These are phyloP conservation scores for Chrysoporthe cubensis DNA, from an alignment of 2,329 filamentous ascomycete genomes.

Conservation along the genomic window DNA sequence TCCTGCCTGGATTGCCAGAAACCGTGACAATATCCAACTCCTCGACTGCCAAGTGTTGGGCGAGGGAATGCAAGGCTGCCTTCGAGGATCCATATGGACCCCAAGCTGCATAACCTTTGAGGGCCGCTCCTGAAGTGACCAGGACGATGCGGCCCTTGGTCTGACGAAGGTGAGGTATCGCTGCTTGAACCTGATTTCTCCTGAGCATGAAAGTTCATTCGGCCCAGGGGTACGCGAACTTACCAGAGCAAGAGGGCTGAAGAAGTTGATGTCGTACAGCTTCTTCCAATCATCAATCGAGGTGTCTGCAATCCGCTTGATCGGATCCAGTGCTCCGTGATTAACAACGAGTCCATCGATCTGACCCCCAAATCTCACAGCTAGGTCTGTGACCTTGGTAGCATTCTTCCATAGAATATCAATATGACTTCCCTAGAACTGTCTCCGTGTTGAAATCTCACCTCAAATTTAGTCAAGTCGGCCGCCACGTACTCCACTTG, in stretches of 20 bases:
- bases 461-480: slow-evolving; percentile 58
- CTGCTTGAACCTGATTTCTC: slow-evolving; percentile 64
- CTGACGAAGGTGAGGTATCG: slow-evolving; percentile 69
- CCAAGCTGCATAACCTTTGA: slow-evolving; percentile 71
- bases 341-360: slow-evolving; percentile 87
- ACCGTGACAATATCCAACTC: slow-evolving; percentile 77
- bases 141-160: slow-evolving; percentile 74
- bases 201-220: slow-evolving; percentile 17
- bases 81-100: slow-evolving; percentile 82
- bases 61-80: slow-evolving; percentile 81
- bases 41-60: slow-evolving; percentile 72
- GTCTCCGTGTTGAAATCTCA: slow-evolving; percentile 34
- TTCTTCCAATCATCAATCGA: slow-evolving; percentile 75
- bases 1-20: slow-evolving; percentile 75
- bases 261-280: slow-evolving; percentile 83
- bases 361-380: slow-evolving; percentile 68
- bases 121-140: slow-evolving; percentile 78
- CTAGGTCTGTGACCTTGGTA: slow-evolving; percentile 65
- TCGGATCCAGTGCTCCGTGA: slow-evolving; percentile 80
- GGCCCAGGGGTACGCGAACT: slow-evolving; percentile 34
- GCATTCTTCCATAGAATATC: slow-evolving; percentile 49
- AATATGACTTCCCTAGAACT: neutral
- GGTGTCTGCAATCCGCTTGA: slow-evolving; percentile 69
- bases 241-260: slow-evolving; percentile 80
- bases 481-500: slow-evolving; percentile 61